Evolutionary conservation across 73 alveolate genomes (phyloP).

Genomic region (Blepharisma japonicum): DNA sequence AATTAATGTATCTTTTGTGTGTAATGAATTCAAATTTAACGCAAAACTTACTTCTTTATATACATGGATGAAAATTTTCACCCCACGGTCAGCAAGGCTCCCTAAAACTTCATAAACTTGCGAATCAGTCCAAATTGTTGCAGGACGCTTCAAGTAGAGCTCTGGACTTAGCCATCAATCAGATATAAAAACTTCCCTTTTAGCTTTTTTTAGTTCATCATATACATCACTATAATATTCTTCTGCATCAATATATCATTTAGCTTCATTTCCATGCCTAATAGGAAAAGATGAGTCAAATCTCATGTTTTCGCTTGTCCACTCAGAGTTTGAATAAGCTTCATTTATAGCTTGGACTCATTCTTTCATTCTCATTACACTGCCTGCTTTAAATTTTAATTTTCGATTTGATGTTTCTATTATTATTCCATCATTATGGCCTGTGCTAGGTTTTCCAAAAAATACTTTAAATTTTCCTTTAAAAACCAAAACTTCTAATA

Average conservation of each 20-base stretch:
- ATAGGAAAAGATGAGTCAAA: conserved; percentile 58
- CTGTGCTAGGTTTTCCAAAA: conserved; percentile 18
- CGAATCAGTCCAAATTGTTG: background rate
- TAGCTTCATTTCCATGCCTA: conserved; percentile 38
- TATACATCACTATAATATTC: conserved; percentile 39
- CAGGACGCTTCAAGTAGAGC: conserved; percentile 66
- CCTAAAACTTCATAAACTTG: conserved; percentile 15
- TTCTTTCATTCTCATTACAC: background rate
- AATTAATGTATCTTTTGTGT: conserved; percentile 66
- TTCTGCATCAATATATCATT: conserved; percentile 52
- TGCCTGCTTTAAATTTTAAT: conserved; percentile 15
- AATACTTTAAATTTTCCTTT: background rate
- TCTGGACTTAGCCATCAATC: conserved; percentile 95
- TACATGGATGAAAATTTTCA: conserved; percentile 65
- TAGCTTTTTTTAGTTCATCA: conserved; percentile 41
- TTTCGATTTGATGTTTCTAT: background rate
- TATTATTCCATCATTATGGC: conserved; percentile 24
- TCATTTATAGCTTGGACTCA: conserved; percentile 19
- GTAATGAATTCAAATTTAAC: conserved; percentile 64
- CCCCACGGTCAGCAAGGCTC: conserved; percentile 85
- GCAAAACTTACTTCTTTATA: conserved; percentile 80
- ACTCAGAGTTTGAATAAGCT: conserved; percentile 23
- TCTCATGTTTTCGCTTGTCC: background rate
- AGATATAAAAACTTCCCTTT: conserved; percentile 70
- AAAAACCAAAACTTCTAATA: conserved; percentile 26